phyloP scores from a whole-genome alignment of 1,284 basidiomycete genomes.

The Neolentinus lepideus region DNA sequence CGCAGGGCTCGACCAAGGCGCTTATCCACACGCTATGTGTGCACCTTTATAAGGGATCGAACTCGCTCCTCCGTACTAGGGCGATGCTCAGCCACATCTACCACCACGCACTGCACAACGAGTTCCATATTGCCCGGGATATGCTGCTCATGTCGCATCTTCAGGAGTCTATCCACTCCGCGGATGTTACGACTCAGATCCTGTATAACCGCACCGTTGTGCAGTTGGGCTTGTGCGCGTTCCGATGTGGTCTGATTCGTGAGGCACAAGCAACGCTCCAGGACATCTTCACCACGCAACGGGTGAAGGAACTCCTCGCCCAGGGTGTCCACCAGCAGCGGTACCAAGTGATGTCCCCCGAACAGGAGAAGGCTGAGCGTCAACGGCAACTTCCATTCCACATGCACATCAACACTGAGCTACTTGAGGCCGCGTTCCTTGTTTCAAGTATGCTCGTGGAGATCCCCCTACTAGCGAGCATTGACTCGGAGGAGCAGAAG shows the following conservation, averaged over 20 bases:
- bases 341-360: conserved; percentile 74
- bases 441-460: conserved; percentile 99
- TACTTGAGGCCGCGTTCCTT: conserved; percentile 95
- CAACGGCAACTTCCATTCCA: conserved; percentile 98
- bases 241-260: conserved; percentile 91
- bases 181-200: conserved; percentile 97
- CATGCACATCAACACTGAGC: conserved; percentile 99
- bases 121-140: conserved; percentile 96
- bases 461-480: conserved; percentile 91
- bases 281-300: conserved; percentile 94
- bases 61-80: conserved; percentile 88
- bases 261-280: conserved; percentile 91
- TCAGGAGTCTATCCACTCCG: conserved; percentile 92
- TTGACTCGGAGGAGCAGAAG: conserved; percentile 90
- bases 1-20: conserved; percentile 51
- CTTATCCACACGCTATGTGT: conserved; percentile 89
- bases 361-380: conserved; percentile 96
- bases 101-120: conserved; percentile 93
- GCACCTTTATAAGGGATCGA: conserved; percentile 89
- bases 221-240: conserved; percentile 95
- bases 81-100: conserved; percentile 98
- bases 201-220: conserved; percentile 97
- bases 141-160: conserved; percentile 99
- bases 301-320: conserved; percentile 95
- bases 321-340: conserved; percentile 95